Evolutionary conservation across 2,329 filamentous ascomycete species (phyloP).

Genomic region (Cercospora canescens): DNA sequence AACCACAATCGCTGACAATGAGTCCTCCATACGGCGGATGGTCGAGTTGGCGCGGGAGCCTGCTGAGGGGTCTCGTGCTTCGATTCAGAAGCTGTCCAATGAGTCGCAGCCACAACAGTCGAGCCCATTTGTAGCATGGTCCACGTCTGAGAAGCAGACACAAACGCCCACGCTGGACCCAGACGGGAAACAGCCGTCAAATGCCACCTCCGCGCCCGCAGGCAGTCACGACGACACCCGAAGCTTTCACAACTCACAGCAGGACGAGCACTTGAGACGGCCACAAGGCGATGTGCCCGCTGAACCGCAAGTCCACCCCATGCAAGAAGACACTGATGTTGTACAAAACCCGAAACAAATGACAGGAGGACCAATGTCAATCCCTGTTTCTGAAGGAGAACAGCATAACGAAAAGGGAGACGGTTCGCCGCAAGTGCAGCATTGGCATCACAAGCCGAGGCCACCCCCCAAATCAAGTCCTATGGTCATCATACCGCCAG

Average conservation of each 20-base stretch:
- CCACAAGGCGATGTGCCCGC: neutral
- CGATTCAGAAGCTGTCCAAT: neutral
- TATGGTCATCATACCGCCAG: slow-evolving; percentile 16
- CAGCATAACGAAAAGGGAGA: neutral
- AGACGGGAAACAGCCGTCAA: neutral
- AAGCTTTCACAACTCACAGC: neutral
- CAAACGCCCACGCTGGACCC: slow-evolving; percentile 11
- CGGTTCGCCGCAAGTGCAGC: neutral
- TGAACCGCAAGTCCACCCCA: neutral
- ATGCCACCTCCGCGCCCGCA: neutral
- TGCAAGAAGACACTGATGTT: neutral
- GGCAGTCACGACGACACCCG: neutral
- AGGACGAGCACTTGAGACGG: neutral
- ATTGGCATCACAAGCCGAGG: neutral
- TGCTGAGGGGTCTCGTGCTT: neutral
- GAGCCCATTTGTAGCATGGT: slow-evolving; percentile 5
- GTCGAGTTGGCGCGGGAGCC: slow-evolving; percentile 34
- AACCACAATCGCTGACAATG: slow-evolving; percentile 45
- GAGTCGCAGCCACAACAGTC: slow-evolving; percentile 6
- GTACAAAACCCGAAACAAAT: neutral
- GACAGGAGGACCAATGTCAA: neutral
- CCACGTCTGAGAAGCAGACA: slow-evolving; percentile 14
- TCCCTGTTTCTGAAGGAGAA: neutral
- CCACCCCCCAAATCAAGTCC: slow-evolving; percentile 22
- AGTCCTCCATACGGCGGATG: slow-evolving; percentile 42